These are phyloP conservation scores for Orbilia oligospora DNA, from an alignment of 2,329 filamentous ascomycete genomes.

Conservation along the genomic window DNA sequence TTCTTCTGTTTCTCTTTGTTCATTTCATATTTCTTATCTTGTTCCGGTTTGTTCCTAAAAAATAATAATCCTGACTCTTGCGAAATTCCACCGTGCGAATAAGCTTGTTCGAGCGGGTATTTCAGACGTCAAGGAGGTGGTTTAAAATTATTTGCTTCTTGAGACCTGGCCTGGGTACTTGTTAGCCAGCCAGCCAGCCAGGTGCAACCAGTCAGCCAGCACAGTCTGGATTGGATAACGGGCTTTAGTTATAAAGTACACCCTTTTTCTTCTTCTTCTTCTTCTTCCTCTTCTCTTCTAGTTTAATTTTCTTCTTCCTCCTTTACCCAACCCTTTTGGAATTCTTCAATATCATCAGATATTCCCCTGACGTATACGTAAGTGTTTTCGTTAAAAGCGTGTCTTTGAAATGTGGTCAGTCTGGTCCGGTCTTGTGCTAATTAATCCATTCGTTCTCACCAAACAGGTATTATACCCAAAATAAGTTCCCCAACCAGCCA, in stretches of 20 bases:
- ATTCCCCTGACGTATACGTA: background rate
- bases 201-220: too few relatives aligned
- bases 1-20: constrained; percentile 10
- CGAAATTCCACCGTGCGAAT: background rate
- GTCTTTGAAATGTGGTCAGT: constrained; percentile 19
- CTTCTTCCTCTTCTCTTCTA: background rate
- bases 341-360: background rate
- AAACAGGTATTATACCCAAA: too few relatives aligned
- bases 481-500: background rate
- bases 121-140: constrained; percentile 2
- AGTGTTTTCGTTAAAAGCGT: background rate
- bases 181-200: too few relatives aligned
- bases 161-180: too few relatives aligned
- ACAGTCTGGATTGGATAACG: background rate
- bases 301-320: too few relatives aligned
- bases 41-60: constrained; percentile 35
- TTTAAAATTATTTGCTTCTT: constrained; percentile 35
- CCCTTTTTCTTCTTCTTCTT: background rate
- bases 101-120: constrained; percentile 19
- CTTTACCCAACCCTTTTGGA: too few relatives aligned
- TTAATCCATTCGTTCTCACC: too few relatives aligned
- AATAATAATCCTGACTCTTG: background rate
- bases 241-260: constrained; percentile 35
- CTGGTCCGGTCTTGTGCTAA: constrained; percentile 8
- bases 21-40: constrained; percentile 2